phyloP scores from a whole-genome alignment of 2,329 filamentous ascomycete species.

The Talaromyces sp. region DNA sequence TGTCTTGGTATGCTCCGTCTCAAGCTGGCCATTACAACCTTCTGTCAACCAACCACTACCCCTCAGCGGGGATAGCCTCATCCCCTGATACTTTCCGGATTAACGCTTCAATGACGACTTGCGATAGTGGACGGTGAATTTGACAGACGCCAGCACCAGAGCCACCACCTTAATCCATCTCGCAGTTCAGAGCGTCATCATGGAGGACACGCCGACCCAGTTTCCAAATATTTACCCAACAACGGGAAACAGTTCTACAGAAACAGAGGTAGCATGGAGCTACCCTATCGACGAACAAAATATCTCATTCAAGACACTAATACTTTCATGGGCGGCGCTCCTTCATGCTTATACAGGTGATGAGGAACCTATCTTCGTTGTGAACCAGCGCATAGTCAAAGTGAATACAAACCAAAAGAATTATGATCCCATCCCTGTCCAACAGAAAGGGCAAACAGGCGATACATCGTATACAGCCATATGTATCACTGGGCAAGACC shows the following conservation, averaged over 20 bases:
- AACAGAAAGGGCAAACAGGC: slow-evolving; percentile 12
- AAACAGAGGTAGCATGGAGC: slow-evolving; percentile 17
- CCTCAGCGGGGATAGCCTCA: slow-evolving; percentile 11
- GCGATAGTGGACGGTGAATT: not conserved
- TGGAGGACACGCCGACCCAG: slow-evolving; percentile 22
- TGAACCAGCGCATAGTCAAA: slow-evolving; percentile 26
- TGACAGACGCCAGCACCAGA: not conserved
- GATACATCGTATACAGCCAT: slow-evolving; percentile 22
- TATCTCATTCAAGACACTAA: slow-evolving; percentile 20
- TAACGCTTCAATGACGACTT: not conserved
- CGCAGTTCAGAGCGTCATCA: slow-evolving; percentile 7
- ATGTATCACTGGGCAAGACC: not conserved
- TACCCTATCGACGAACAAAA: slow-evolving; percentile 17
- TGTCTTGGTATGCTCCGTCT: not conserved
- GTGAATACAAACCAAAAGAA: slow-evolving; percentile 20
- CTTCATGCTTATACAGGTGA: slow-evolving; percentile 29
- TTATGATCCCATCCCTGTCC: slow-evolving; percentile 18
- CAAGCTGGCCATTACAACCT: not conserved
- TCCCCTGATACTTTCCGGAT: not conserved
- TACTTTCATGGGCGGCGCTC: slow-evolving; percentile 28
- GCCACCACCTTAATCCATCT: not conserved
- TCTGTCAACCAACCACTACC: not conserved
- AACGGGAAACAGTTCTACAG: slow-evolving; percentile 15
- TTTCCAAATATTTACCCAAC: slow-evolving; percentile 20
- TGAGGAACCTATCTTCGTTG: slow-evolving; percentile 27